Evolutionary conservation across 78 protist genomes (phyloP), one percentile per base, ranked within the genome.

Genomic region (Dictyostelium citrinum): DNA sequence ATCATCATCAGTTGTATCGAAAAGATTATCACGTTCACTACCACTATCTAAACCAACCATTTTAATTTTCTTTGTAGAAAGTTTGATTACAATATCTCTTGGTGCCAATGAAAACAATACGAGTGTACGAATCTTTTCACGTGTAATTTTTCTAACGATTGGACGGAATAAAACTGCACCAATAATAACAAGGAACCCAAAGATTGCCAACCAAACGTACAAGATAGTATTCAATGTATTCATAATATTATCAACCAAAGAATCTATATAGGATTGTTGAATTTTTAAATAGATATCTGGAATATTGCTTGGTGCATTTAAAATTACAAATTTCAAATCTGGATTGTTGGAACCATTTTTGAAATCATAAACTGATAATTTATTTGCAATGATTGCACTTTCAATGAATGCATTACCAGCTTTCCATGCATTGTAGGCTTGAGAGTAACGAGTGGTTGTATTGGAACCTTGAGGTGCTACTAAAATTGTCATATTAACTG

Each of bases 51-150:
- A 9, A 72, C 76, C 68, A 20, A 31, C 45, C 61, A 77, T 39
- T 77, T 88, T 88, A 22, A 58, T 51, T 39, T 78, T 61, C 14
- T 68, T 76, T 2, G 58, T 70, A 8, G 86, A 49, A 35, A 88
- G 10, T 79, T 49, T 88, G 10, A 74, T 41, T 1, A 88, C 85
- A 24, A 78, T 22, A 72, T 78, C 85, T 45, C 80, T 58, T 27
- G 93, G 93, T 29, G 93, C 93, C 46, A 88, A n/a, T 7, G 93
- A 74, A 77, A 88, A 88, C 0, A 88, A 24, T 14, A 88, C 39
- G 0, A 88, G 12, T 6, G 93, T 88, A 17, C 81, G 46, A 39
- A 88, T 45, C 29, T 78, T 88, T 35, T 88, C 93, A 27, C 77
- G 29, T 5, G 93, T 10, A 1, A 88, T 88, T 5, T 72, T 67